These are phyloP conservation scores for Vaccinium darrowii DNA, from an alignment of 148 eudicot genomes.

Conservation along the genomic window DNA sequence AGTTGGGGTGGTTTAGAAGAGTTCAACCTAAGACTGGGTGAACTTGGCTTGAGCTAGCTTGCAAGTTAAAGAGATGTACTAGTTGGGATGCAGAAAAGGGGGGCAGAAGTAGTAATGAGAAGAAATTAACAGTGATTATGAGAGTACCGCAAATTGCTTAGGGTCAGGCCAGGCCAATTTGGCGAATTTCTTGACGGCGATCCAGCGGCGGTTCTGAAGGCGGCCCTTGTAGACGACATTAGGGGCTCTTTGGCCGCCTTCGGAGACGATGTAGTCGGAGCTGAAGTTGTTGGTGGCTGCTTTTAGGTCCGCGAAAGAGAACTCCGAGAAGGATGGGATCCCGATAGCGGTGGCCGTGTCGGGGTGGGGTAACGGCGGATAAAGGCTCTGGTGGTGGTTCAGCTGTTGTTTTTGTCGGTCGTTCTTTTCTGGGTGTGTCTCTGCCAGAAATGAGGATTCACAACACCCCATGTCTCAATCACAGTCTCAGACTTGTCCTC, in stretches of 20 bases:
- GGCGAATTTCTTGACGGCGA: slow-evolving; percentile 79
- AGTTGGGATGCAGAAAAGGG: too few relatives aligned
- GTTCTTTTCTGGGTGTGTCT: slow-evolving; percentile 39
- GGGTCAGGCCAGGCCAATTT: slow-evolving; percentile 90
- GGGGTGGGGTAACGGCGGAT: slow-evolving; percentile 17
- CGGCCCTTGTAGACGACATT: slow-evolving; percentile 76
- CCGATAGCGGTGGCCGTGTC: slow-evolving; percentile 15
- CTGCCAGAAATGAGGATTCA: slow-evolving; percentile 39
- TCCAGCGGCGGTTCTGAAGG: slow-evolving; percentile 59
- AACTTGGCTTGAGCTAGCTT: too few relatives aligned
- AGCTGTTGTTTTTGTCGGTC: slow-evolving; percentile 16
- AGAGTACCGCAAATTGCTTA: slow-evolving; percentile 68
- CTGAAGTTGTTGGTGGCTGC: slow-evolving; percentile 73
- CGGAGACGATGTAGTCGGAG: slow-evolving; percentile 64
- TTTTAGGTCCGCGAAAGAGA: slow-evolving; percentile 55
- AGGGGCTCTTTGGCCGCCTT: slow-evolving; percentile 73
- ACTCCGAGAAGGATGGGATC: slow-evolving; percentile 59
- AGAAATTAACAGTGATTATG: not conserved
- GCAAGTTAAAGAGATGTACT: too few relatives aligned
- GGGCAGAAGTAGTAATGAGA: not conserved
- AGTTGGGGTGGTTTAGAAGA: too few relatives aligned
- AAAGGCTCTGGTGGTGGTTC: slow-evolving; percentile 19
- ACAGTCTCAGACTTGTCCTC: slow-evolving; percentile 7
- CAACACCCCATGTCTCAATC: slow-evolving; percentile 54
- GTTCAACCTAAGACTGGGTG: too few relatives aligned